Evolutionary conservation across 768 basidiomycete genomes (phyloP).

Genomic region (Boletales sp.): DNA sequence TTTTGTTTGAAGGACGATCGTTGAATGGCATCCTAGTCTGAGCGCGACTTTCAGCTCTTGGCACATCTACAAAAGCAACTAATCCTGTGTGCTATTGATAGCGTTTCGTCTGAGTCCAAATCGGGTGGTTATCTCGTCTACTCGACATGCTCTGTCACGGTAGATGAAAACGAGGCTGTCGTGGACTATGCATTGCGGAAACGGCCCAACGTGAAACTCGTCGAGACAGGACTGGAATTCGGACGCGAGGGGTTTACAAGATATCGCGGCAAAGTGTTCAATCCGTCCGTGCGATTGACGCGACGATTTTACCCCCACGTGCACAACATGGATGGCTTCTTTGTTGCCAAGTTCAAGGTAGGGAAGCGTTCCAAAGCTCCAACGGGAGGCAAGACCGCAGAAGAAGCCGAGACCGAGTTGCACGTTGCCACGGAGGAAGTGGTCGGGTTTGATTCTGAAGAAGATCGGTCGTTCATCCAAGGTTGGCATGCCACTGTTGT

Average conservation of each 20-base stretch:
- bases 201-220: slow-evolving; percentile 87
- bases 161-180: slow-evolving; percentile 98
- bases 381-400: slow-evolving; percentile 24
- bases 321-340: slow-evolving; percentile 99
- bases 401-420: slow-evolving; percentile 24
- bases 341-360: slow-evolving; percentile 97
- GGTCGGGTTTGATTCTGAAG: slow-evolving; percentile 68
- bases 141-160: slow-evolving; percentile 97
- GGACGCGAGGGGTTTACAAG: slow-evolving; percentile 88
- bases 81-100: slow-evolving; percentile 97
- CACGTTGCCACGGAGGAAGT: slow-evolving; percentile 25
- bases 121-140: slow-evolving; percentile 95
- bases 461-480: slow-evolving; percentile 74
- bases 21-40: slow-evolving; percentile 53
- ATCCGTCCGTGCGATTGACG: slow-evolving; percentile 74
- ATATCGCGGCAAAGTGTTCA: slow-evolving; percentile 89
- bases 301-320: slow-evolving; percentile 94
- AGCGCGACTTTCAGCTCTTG: slow-evolving; percentile 93
- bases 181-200: slow-evolving; percentile 97
- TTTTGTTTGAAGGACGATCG: neutral
- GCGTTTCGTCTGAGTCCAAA: slow-evolving; percentile 82
- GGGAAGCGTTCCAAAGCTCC: slow-evolving; percentile 62
- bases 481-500: slow-evolving; percentile 46
- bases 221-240: slow-evolving; percentile 90
- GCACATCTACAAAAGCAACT: slow-evolving; percentile 98